These are phyloP conservation scores for Pterocarpus santalinus DNA, from an alignment of 306 rosid genomes.

Conservation along the genomic window DNA sequence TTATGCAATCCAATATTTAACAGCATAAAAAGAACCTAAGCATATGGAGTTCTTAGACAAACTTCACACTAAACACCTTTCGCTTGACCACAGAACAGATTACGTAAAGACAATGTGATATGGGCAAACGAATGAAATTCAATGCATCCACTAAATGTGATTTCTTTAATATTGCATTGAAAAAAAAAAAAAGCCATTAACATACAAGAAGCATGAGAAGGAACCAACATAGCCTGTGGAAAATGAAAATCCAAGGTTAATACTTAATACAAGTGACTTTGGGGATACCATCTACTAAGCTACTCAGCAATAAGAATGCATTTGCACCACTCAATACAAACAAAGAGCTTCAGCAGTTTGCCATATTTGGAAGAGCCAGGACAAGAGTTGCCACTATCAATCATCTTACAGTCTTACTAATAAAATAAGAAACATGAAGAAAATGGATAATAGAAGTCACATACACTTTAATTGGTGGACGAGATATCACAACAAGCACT, in stretches of 20 bases:
- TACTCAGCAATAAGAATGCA: slow-evolving; percentile 11
- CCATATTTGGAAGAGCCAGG: slow-evolving; percentile 30
- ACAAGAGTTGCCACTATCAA: slow-evolving; percentile 21
- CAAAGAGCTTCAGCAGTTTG: slow-evolving; percentile 29
- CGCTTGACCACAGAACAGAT: slow-evolving; percentile 26
- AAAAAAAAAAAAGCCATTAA: background rate
- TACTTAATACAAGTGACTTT: background rate
- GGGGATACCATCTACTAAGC: background rate
- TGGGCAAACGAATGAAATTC: slow-evolving; percentile 21
- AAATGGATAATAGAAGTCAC: slow-evolving; percentile 50
- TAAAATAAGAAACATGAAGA: slow-evolving; percentile 34
- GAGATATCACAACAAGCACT: slow-evolving; percentile 79
- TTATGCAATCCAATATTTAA: slow-evolving; percentile 22
- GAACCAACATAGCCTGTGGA: slow-evolving; percentile 18
- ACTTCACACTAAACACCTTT: slow-evolving; percentile 14
- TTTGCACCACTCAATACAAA: slow-evolving; percentile 18
- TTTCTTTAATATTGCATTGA: background rate
- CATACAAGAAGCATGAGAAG: slow-evolving; percentile 27
- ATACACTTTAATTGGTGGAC: slow-evolving; percentile 91
- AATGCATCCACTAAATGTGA: slow-evolving; percentile 15
- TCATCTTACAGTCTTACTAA: background rate
- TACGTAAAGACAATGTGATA: background rate
- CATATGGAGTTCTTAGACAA: slow-evolving; percentile 12
- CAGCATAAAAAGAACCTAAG: background rate
- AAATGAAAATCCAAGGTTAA: background rate